phyloP scores from a whole-genome alignment of 305 asterid species.

The Fraxinus platypoda region DNA sequence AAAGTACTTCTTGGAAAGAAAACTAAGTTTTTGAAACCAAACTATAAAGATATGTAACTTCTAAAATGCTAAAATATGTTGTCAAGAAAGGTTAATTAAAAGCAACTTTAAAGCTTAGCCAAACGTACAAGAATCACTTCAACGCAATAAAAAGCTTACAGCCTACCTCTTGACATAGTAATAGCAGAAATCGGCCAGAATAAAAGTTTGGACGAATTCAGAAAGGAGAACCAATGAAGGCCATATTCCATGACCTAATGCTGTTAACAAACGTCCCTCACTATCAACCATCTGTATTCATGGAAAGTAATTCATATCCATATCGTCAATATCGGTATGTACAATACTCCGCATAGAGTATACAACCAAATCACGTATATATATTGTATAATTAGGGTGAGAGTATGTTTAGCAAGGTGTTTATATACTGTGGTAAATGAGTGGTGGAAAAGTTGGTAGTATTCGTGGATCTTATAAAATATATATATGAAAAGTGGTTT shows the following conservation, averaged over 20 bases:
- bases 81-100: background rate
- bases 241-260: conserved; percentile 1
- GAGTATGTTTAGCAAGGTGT: background rate
- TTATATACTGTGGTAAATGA: background rate
- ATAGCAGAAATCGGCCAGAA: conserved; percentile 3
- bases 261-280: background rate
- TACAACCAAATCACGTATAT: background rate
- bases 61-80: background rate
- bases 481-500: too few relatives aligned
- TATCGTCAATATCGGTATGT: background rate
- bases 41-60: background rate
- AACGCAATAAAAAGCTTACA: background rate
- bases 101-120: background rate
- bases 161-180: background rate
- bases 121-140: background rate
- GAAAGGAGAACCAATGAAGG: conserved; percentile 1
- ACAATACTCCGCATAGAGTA: background rate
- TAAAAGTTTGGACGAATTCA: background rate
- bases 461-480: background rate
- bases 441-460: background rate
- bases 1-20: background rate
- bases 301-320: background rate
- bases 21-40: background rate
- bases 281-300: background rate
- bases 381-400: background rate